A percentile compares a stretch with the other conserved stretches of the same genome.
Evolutionary conservation across 805 yeast genomes (phyloP).

Genomic region (Ogataea minuta): DNA sequence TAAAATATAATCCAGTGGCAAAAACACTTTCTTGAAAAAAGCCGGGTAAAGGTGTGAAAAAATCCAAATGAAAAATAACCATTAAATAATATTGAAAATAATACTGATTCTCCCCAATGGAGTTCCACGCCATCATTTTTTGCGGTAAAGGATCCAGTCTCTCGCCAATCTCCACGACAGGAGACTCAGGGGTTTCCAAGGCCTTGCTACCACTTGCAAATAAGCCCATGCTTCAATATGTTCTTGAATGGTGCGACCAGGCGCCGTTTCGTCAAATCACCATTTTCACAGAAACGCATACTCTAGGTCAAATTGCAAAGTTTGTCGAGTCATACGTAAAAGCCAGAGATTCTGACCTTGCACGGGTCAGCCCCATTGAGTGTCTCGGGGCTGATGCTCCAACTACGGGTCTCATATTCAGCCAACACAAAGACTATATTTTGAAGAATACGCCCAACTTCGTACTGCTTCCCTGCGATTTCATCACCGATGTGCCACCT

Average conservation of each 20-base stretch:
- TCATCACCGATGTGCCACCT: conserved; percentile 89
- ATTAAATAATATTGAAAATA: background rate
- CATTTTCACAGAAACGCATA: conserved; percentile 50
- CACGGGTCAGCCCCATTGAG: conserved; percentile 37
- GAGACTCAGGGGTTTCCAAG: conserved; percentile 69
- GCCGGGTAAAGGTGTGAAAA: conserved; percentile 10
- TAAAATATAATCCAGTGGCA: conserved; percentile 10
- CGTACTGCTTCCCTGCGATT: conserved; percentile 91
- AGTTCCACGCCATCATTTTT: conserved; percentile 84
- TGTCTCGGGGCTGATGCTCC: conserved; percentile 45
- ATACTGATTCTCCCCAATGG: conserved; percentile 44
- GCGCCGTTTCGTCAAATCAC: conserved; percentile 75
- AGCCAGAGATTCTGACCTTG: conserved; percentile 37
- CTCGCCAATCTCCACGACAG: conserved; percentile 64
- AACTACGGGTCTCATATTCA: conserved; percentile 62
- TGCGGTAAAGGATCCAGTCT: conserved; percentile 83
- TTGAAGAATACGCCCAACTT: conserved; percentile 44
- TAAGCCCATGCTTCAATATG: conserved; percentile 82
- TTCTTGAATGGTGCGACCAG: conserved; percentile 87
- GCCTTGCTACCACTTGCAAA: conserved; percentile 89
- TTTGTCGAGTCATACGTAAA: conserved; percentile 49
- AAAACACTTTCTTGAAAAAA: conserved; percentile 9
- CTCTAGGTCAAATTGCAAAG: conserved; percentile 44
- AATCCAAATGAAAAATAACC: background rate
- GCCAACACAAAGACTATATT: conserved; percentile 43